Conservation (phyloP, 768 basidiomycete genomes). For the Coprinopsis cinerea region DNA sequence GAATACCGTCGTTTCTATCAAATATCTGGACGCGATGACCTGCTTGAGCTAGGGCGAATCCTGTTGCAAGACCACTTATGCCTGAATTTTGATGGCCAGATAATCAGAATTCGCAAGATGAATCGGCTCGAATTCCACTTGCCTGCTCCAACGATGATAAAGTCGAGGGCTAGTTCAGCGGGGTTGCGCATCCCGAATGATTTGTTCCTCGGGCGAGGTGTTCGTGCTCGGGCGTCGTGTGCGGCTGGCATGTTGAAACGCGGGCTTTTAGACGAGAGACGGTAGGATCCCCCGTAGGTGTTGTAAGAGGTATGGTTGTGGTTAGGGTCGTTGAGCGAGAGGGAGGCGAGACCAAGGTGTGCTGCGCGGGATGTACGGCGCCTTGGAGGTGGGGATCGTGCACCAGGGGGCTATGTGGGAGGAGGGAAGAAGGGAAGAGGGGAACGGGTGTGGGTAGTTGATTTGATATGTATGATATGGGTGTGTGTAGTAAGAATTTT, state of each 20-base stretch:
- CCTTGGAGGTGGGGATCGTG: too few species aligned
- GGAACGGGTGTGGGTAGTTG: too few species aligned
- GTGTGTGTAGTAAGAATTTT: too few species aligned
- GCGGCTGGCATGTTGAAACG: neutral
- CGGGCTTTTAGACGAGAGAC: too few species aligned
- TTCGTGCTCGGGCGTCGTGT: neutral
- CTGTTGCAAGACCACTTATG: constrained; percentile 44
- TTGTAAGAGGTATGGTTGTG: too few species aligned
- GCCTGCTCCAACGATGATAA: constrained; percentile 46
- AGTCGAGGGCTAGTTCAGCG: constrained; percentile 29
- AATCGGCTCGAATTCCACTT: constrained; percentile 12
- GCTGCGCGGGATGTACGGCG: too few species aligned
- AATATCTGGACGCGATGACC: constrained; percentile 49
- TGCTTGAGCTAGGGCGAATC: constrained; percentile 38
- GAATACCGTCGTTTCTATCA: constrained; percentile 30
- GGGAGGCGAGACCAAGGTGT: too few species aligned
- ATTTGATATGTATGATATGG: too few species aligned
- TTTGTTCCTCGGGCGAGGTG: constrained; percentile 1
- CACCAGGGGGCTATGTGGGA: too few species aligned
- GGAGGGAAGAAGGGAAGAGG: too few species aligned
- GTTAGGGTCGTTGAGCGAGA: too few species aligned
- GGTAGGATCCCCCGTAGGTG: too few species aligned
- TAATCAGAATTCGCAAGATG: neutral
- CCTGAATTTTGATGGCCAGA: constrained; percentile 20
- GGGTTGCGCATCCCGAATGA: constrained; percentile 15